Evolutionary conservation across 768 basidiomycete species (phyloP), one percentile per base, ranked within the genome.

Genomic region (Phaffia tasmanica): DNA sequence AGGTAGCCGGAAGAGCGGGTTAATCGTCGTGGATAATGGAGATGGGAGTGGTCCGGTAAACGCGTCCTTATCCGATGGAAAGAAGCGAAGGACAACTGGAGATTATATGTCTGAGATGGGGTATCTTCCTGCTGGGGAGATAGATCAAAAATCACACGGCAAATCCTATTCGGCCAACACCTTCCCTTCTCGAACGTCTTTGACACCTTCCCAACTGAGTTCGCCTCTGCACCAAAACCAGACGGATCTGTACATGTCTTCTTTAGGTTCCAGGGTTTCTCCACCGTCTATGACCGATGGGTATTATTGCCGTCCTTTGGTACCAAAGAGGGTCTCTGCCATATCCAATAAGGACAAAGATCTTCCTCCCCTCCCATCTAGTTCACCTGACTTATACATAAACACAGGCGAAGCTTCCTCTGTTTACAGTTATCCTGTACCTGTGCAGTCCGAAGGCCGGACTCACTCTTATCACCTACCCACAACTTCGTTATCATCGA

Each of bases 331-430:
- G n/a, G 29, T 5, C 61, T 47, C 23, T 58, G 57, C 6, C 47
- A 59, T 58, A 27, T 50, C 47, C 27, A 63, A 54, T 48, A 23
- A 58, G 18, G 49, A 65, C 21, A 65, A 65, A 42, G 64, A 65
- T 5, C 57, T 65, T 4, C 64, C 64, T 35, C 64, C 64, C 11
- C 57, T 65, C 29, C 64, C 64, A 14, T 57, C 64, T 9, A 18
- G 19, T 4, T 58, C 65, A 19, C 29, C 60, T 5, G 35, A 42
- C 4, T 11, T 11, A 11, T 42, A 42, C 11, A 42, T 42, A 42
- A 42, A 11, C 35, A 42, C 35, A 42, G 35, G 35, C 35, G 35
- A 42, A 11, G 11, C 11, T 42, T 11, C 35, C 35, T 42, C 35
- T 42, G 35, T 11, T 5, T 42, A 42, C 11, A 42, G 35, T 11